These are phyloP conservation scores for Fraxinus nigra DNA, from an alignment of 305 asterid species.

Conservation along the genomic window DNA sequence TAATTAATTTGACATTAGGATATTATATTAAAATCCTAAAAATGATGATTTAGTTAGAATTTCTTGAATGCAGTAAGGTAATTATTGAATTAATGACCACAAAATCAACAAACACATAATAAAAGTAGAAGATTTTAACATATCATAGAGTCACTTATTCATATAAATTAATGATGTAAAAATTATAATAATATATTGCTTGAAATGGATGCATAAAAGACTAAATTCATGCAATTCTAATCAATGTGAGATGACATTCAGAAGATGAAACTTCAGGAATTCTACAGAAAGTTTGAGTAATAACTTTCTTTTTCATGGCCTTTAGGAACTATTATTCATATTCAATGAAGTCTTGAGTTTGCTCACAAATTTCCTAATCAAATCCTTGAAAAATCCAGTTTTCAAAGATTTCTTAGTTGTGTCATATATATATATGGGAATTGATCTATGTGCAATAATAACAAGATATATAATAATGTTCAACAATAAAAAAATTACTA, in stretches of 20 bases:
- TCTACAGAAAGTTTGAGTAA: too few species aligned
- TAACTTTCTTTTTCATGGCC: too few species aligned
- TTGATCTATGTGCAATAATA: not conserved
- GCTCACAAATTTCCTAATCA: too few species aligned
- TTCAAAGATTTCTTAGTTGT: too few species aligned
- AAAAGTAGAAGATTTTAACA: not conserved
- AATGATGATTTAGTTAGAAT: conserved; percentile 6
- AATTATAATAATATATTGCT: not conserved
- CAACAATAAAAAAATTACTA: not conserved
- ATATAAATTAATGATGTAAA: not conserved
- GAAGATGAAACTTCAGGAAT: too few species aligned
- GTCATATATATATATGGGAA: not conserved
- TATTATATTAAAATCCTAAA: not conserved
- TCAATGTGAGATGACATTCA: not conserved
- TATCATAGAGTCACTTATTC: not conserved
- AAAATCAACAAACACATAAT: not conserved
- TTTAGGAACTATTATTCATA: too few species aligned
- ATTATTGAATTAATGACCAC: not conserved
- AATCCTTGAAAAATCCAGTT: too few species aligned
- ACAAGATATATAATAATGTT: not conserved
- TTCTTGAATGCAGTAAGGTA: not conserved
- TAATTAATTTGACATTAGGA: not conserved
- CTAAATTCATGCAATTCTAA: not conserved
- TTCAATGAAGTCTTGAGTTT: too few species aligned
- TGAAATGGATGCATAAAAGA: not conserved